Conservation (phyloP, 768 basidiomycete genomes). For the Heimioporus sp. region DNA sequence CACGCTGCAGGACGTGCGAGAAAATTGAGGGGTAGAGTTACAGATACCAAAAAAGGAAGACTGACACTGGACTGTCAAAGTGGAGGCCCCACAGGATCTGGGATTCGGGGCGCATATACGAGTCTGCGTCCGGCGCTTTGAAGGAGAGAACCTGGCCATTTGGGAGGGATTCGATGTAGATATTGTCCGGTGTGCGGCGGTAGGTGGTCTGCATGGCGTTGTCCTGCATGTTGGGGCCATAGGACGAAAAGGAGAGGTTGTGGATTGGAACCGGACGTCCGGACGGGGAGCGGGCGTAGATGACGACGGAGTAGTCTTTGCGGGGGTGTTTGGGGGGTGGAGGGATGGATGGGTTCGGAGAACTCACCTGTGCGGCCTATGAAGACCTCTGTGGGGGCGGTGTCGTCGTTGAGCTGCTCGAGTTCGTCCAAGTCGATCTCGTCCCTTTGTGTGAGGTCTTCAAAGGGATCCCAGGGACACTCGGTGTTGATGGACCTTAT, state of each 20-base stretch:
- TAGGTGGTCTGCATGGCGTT: conserved; percentile 70
- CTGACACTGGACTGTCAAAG: conserved; percentile 71
- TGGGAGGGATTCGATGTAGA: conserved; percentile 78
- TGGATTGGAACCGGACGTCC: conserved; percentile 53
- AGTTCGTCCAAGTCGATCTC: conserved; percentile 58
- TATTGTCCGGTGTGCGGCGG: conserved; percentile 70
- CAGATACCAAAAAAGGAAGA: conserved; percentile 3
- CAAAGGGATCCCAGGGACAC: conserved; percentile 74
- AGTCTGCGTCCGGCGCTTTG: conserved; percentile 38
- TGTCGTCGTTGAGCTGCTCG: conserved; percentile 41
- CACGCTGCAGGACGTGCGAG: conserved; percentile 47
- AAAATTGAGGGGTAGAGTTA: conserved; percentile 1
- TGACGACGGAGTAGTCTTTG: conserved; percentile 87
- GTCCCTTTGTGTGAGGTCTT: conserved; percentile 44
- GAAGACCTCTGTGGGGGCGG: conserved; percentile 45
- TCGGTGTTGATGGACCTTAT: conserved; percentile 76
- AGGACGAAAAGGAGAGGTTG: conserved; percentile 86
- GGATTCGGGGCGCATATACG: conserved; percentile 32
- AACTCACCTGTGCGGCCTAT: conserved; percentile 64
- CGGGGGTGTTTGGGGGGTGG: conserved; percentile 6
- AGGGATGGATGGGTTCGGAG: not conserved
- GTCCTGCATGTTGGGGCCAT: conserved; percentile 91
- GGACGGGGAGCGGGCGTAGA: conserved; percentile 54
- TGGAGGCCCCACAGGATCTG: conserved; percentile 55
- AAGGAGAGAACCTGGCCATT: conserved; percentile 80